Percentiles rank a stretch among this genome's conserved stretches.
These are phyloP conservation scores for Botrytis medusae DNA, from an alignment of 2,329 filamentous ascomycete genomes.

Conservation along the genomic window DNA sequence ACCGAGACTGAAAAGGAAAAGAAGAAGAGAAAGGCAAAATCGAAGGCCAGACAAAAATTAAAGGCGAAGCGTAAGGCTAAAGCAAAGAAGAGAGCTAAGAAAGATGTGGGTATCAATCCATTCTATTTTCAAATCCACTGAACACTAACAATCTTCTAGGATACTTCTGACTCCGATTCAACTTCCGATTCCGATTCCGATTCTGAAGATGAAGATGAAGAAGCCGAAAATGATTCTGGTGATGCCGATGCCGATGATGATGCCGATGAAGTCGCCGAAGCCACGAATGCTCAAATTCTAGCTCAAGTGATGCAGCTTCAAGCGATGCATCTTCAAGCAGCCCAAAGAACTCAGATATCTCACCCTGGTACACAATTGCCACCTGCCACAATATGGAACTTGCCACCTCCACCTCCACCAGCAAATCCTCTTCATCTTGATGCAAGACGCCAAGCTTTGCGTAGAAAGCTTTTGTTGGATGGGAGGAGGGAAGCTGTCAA, in stretches of 20 bases:
- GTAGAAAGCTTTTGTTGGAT: conserved; percentile 34
- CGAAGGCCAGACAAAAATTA: conserved; percentile 41
- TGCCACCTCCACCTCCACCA: conserved; percentile 22
- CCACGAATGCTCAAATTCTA: conserved; percentile 28
- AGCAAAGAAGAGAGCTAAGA: conserved; percentile 43
- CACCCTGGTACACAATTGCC: conserved; percentile 19
- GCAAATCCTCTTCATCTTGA: conserved; percentile 24
- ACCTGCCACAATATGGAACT: conserved; percentile 1
- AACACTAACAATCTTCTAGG: conserved; percentile 28
- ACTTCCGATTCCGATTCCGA: conserved; percentile 38
- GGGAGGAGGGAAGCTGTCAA: conserved; percentile 37
- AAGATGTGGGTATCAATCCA: conserved; percentile 33
- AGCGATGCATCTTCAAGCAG: conserved; percentile 30
- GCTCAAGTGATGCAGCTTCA: conserved; percentile 36
- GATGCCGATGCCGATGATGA: conserved; percentile 23
- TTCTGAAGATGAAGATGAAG: conserved; percentile 30
- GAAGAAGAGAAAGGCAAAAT: conserved; percentile 40
- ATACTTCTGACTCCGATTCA: conserved; percentile 37
- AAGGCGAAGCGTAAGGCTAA: conserved; percentile 43
- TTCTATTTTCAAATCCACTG: conserved; percentile 1
- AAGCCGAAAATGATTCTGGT: conserved; percentile 20
- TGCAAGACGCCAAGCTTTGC: conserved; percentile 30
- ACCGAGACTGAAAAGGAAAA: conserved; percentile 40
- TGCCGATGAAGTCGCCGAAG: conserved; percentile 19
- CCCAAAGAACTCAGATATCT: conserved; percentile 21